Base-by-base conservation (phyloP, 129 eudicot genomes). In the Calendula officinalis region DNA sequence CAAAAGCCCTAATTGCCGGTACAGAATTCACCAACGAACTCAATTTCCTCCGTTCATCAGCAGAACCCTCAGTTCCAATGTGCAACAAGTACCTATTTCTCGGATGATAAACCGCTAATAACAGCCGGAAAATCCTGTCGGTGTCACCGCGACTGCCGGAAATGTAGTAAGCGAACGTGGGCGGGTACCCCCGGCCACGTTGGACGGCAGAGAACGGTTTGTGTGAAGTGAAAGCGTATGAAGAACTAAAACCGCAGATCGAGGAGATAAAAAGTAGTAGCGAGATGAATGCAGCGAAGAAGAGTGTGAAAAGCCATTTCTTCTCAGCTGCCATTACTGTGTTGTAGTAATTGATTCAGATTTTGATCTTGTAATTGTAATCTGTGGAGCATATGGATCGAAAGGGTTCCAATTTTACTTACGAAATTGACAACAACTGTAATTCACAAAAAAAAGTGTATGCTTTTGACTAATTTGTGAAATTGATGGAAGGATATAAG, bases 51-150 rank as follows among this genome's bases (percentile, higher is more conserved):
- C 98, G 71, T 77, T 92, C 98, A 8, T 78, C 83, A 16, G 73
- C 86, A 2, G 80, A 46, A 45, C 95, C 98, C 39, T 81, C 95
- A 7, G 83, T 47, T 6, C 77, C 77, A 32, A 92, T 77, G 60
- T 92, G 98, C 82, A 92, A 70, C 70, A 92, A 40, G 52, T 92
- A 92, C 80, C 95, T 73, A 53, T 92, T 92, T 55, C 96, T 74
- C 7, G 96, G 98, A 62, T 92, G 98, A 53, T 92, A 92, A 9
- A 88, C 87, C 9, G 98, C 96, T 9, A 85, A 73, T 67, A 92
- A 42, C 34, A 92, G 46, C 46, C 98, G 75, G 67, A 80, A 85
- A 8, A 92, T 63, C 65, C 85, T 68, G 7, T 85, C 91, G 33
- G 41, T 68, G 34, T 92, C 95, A 1, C 96, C 96, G 0, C 56